Conservation (phyloP, 2,329 filamentous ascomycete species). For the Ceratocystis variospora region DNA sequence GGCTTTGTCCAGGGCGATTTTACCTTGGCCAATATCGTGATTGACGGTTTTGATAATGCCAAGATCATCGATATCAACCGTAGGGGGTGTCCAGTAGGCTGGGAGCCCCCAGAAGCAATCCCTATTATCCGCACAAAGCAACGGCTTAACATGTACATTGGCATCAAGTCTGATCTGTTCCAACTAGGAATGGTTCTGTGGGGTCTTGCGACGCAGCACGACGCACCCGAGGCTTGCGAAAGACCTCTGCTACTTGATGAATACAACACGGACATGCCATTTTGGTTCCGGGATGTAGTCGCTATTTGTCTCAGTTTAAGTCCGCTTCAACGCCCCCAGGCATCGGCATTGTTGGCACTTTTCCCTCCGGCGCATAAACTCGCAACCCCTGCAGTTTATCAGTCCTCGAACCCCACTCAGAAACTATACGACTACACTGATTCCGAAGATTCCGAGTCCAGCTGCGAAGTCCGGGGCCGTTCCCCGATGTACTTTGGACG, state of each 20-base stretch:
- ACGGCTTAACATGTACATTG: slow-evolving; percentile 91
- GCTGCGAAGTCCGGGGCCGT: slow-evolving; percentile 14
- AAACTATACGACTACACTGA: slow-evolving; percentile 8
- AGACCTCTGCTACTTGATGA: slow-evolving; percentile 49
- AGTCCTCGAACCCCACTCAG: slow-evolving; percentile 21
- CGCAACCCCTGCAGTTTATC: slow-evolving; percentile 21
- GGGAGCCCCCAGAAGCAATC: slow-evolving; percentile 89
- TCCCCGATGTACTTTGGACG: slow-evolving; percentile 18
- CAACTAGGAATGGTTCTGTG: slow-evolving; percentile 96
- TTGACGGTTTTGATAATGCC: slow-evolving; percentile 69
- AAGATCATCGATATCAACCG: slow-evolving; percentile 98
- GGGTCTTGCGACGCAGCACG: slow-evolving; percentile 73
- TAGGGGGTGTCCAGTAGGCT: slow-evolving; percentile 89
- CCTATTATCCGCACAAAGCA: slow-evolving; percentile 76
- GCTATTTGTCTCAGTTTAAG: slow-evolving; percentile 61
- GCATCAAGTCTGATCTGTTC: slow-evolving; percentile 91
- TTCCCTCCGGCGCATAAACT: slow-evolving; percentile 40
- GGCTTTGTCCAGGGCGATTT: slow-evolving; percentile 98
- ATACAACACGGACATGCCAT: slow-evolving; percentile 50
- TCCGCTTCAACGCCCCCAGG: slow-evolving; percentile 59
- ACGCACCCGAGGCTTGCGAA: slow-evolving; percentile 68
- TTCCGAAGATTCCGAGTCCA: slow-evolving; percentile 15
- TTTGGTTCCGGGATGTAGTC: slow-evolving; percentile 66
- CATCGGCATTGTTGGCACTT: slow-evolving; percentile 52
- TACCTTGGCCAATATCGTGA: slow-evolving; percentile 91